A percentile compares a stretch with the other conserved stretches of the same genome.
Evolutionary conservation across 768 basidiomycete species (phyloP).

Genomic region (Omphalotus guepiniiformis): DNA sequence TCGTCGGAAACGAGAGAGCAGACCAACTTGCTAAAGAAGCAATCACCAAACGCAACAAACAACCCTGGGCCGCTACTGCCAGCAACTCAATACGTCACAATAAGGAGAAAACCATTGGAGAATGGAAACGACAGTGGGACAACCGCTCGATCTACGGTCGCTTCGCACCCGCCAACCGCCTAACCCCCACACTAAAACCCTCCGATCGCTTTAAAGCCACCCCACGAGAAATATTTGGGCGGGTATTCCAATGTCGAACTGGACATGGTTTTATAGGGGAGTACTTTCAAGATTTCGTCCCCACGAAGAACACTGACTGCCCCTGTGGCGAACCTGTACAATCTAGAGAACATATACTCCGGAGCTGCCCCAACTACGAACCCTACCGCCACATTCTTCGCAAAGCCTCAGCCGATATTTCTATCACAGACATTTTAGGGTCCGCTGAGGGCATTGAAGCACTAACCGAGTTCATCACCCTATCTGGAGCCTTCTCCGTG

Average conservation of each 20-base stretch:
- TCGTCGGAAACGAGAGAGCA: not conserved
- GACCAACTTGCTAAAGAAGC: not conserved
- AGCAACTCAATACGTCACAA: not conserved
- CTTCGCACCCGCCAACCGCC: not conserved
- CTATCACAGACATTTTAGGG: no score
- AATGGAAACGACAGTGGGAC: not conserved
- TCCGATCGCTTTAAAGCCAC: not conserved
- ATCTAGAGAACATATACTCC: no score
- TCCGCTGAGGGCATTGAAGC: no score
- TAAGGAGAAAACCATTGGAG: not conserved
- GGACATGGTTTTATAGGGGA: conserved; percentile 25
- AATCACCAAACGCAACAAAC: not conserved
- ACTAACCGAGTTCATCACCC: no score
- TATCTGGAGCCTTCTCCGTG: no score
- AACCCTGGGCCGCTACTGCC: not conserved
- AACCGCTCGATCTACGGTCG: not conserved
- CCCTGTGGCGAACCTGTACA: no score
- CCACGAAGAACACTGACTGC: no score
- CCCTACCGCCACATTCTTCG: no score
- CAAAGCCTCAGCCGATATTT: no score
- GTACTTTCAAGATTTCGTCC: conserved; percentile 21
- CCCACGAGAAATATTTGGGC: conserved; percentile 19
- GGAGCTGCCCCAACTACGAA: no score
- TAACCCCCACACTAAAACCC: not conserved
- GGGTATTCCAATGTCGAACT: conserved; percentile 21